Conservation (phyloP, 257 asterid species). For the Penstemon eatonii region DNA sequence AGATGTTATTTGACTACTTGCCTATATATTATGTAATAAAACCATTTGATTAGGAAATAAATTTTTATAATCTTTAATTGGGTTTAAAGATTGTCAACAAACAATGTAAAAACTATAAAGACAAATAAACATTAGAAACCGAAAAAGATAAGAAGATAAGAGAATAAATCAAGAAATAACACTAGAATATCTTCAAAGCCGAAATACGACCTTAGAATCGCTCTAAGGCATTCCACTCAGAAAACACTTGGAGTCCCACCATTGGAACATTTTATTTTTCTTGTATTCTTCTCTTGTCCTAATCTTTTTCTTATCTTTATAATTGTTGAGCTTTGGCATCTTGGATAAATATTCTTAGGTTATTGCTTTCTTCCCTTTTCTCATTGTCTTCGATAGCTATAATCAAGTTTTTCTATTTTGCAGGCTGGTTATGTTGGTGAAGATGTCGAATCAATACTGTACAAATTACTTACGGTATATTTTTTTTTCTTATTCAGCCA, state of each 20-base stretch:
- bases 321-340: neutral
- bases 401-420: slow-evolving; percentile 30
- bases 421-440: slow-evolving; percentile 99
- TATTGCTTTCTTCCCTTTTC: neutral
- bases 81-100: slow-evolving; percentile 5
- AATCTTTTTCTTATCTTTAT: neutral
- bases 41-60: neutral
- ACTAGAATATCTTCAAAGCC: neutral
- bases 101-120: neutral
- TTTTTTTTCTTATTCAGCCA: slow-evolving; percentile 13
- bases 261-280: neutral
- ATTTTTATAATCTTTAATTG: neutral
- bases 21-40: neutral
- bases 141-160: neutral
- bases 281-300: neutral
- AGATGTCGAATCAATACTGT: slow-evolving; percentile 92
- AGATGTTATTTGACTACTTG: slow-evolving; percentile 18
- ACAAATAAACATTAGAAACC: no score
- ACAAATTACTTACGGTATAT: slow-evolving; percentile 73
- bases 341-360: neutral
- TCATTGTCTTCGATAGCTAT: slow-evolving; percentile 25
- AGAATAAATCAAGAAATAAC: neutral
- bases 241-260: neutral
- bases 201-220: neutral
- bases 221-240: neutral